phyloP scores from a whole-genome alignment of 257 asterid species.

The Mentha longifolia region DNA sequence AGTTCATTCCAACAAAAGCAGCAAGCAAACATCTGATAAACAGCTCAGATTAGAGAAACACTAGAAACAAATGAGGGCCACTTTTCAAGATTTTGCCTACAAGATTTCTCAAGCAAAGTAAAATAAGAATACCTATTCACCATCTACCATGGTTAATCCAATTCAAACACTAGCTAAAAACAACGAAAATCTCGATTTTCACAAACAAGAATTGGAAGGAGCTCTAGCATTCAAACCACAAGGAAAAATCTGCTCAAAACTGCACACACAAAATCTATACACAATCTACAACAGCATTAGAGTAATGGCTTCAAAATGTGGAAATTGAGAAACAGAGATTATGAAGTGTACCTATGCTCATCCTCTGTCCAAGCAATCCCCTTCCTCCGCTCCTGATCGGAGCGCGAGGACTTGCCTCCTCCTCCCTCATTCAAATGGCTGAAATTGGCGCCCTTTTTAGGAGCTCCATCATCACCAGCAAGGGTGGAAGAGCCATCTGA shows the following conservation, averaged over 20 bases:
- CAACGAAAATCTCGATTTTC: not conserved
- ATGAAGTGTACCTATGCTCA: slow-evolving; percentile 71
- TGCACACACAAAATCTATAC: not conserved
- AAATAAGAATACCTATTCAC: slow-evolving; percentile 1
- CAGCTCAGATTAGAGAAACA: not conserved
- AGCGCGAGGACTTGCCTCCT: slow-evolving; percentile 59
- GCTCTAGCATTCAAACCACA: not conserved
- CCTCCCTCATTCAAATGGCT: slow-evolving; percentile 55
- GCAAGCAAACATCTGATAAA: not conserved
- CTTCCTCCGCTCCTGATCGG: slow-evolving; percentile 91
- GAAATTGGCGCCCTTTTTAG: slow-evolving; percentile 48
- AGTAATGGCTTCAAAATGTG: not conserved
- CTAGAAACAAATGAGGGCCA: not conserved
- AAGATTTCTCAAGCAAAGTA: no score
- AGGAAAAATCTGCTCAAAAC: not conserved
- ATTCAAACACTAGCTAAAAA: not conserved
- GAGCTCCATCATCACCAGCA: slow-evolving; percentile 58
- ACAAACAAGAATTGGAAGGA: not conserved
- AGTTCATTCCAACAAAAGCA: not conserved
- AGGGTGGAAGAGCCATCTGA: slow-evolving; percentile 55
- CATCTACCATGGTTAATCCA: slow-evolving; percentile 6
- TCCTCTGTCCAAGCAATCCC: slow-evolving; percentile 99
- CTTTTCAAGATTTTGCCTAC: no score
- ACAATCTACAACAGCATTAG: not conserved
- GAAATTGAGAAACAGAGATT: not conserved